Conservation (phyloP, 208 protist genomes). For the Acanthamoeba royreba region DNA sequence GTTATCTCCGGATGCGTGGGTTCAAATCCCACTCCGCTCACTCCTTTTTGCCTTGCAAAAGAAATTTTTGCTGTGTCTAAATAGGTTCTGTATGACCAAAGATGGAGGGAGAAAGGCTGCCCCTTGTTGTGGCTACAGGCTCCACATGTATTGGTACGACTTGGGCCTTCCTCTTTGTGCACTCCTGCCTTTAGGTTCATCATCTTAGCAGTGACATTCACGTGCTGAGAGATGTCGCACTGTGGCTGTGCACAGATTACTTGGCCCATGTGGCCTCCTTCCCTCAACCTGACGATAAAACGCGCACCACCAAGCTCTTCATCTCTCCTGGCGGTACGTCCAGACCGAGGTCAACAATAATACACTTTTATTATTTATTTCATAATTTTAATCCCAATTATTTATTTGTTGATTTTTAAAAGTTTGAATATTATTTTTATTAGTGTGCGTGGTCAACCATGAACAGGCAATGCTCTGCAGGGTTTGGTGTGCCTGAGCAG, state of each 20-base stretch:
- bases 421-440: neutral
- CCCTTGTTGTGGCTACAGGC: neutral
- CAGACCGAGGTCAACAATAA: no score
- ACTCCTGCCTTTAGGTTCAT: neutral
- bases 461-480: neutral
- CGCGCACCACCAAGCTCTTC: constrained; percentile 15
- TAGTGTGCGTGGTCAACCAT: neutral
- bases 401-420: neutral
- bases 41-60: no score
- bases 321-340: neutral
- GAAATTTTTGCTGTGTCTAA: no score
- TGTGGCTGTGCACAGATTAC: neutral
- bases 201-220: neutral
- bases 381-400: neutral
- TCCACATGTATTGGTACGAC: neutral
- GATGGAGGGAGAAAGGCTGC: no score
- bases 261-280: neutral
- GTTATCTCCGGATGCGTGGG: no score
- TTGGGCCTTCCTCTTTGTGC: neutral
- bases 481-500: neutral
- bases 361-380: neutral
- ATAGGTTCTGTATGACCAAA: no score
- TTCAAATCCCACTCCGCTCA: no score
- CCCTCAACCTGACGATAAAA: neutral
- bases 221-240: neutral